Base-by-base conservation (phyloP, 2,329 filamentous ascomycete genomes). In the Botryosphaeria dothidea region DNA sequence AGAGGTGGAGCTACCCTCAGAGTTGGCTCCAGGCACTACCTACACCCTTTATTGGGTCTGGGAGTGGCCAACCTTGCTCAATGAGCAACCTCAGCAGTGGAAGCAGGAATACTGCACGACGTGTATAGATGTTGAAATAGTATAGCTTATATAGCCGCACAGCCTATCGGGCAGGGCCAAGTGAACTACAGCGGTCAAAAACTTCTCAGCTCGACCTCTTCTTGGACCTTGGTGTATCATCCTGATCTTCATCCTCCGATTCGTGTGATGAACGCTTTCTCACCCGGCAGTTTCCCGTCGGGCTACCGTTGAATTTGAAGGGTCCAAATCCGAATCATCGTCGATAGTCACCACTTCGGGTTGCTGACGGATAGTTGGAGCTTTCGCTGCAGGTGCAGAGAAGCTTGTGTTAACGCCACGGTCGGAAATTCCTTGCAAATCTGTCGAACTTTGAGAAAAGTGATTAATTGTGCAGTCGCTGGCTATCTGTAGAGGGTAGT, bases 31-130 rank as follows among this genome's bases (percentile, higher is more conserved):
- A 9, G 87, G 88, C 51, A 85, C 88, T 34, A 83, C 84, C 29
- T 92, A 93, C 75, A 94, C 93, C 3, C 80, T 97, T 60, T 96
- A 97, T 82, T 98, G 94, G 94, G 89, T 97, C 51, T 98, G 95
- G 95, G 90, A 96, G 77, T 99, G 93, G 92, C 89, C 90, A 3
- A 89, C 86, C n/a, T 70, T 68, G 7, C 66, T 74, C 8, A 72
- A 74, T 72, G 41, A 77, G 75, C 68, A 77, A 73, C 68, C 78
- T 19, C 77, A 77, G 0, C 69, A 84, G 9, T 79, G 78, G 67
- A 84, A 83, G 67, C 81, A 83, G 68, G 84, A 88, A 73, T 85
- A 82, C 70, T 88, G 88, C 74, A 87, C 83, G 5, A 83, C 83
- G 21, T 88, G 86, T 69, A 84, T 81, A 67, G 84, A 87, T 72